These are phyloP conservation scores for Dacryopinax spathularia DNA, from an alignment of 768 basidiomycete genomes.

Conservation along the genomic window DNA sequence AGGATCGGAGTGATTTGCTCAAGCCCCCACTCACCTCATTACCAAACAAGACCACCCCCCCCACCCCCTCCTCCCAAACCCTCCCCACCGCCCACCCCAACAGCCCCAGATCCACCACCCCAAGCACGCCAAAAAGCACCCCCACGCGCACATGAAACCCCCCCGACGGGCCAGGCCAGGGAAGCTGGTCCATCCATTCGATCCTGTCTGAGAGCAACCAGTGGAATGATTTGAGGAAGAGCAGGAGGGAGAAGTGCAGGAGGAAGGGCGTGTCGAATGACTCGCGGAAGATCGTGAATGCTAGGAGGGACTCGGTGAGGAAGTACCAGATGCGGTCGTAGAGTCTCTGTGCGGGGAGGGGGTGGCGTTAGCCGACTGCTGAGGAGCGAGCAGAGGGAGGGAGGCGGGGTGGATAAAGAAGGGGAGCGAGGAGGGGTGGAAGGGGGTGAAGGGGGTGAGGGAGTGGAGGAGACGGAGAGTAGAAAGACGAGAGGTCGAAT, in stretches of 20 bases:
- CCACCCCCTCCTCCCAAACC: slow-evolving; percentile 62
- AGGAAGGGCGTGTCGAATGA: slow-evolving; percentile 88
- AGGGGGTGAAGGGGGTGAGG: too few relatives aligned
- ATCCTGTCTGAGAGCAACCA: slow-evolving; percentile 93
- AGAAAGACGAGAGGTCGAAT: too few relatives aligned
- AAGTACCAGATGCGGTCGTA: slow-evolving; percentile 97
- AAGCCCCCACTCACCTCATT: slow-evolving; percentile 70
- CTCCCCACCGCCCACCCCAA: slow-evolving; percentile 68
- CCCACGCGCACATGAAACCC: slow-evolving; percentile 79
- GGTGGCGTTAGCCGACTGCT: not conserved
- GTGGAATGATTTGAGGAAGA: slow-evolving; percentile 95
- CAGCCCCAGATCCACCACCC: slow-evolving; percentile 60
- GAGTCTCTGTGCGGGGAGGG: slow-evolving; percentile 51
- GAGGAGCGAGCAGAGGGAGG: not conserved
- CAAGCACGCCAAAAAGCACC: slow-evolving; percentile 57
- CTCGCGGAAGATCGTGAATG: slow-evolving; percentile 93
- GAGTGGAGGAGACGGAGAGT: too few relatives aligned
- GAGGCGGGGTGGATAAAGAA: too few relatives aligned
- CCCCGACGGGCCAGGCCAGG: slow-evolving; percentile 67
- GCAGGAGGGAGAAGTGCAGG: slow-evolving; percentile 83
- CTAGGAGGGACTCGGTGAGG: slow-evolving; percentile 87
- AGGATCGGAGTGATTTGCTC: too few relatives aligned
- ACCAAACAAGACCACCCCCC: slow-evolving; percentile 88
- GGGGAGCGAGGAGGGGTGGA: too few relatives aligned
- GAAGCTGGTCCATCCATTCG: slow-evolving; percentile 97